Conservation (phyloP, 1,139 yeast genomes). For the Lodderomyces parapsilosis region DNA sequence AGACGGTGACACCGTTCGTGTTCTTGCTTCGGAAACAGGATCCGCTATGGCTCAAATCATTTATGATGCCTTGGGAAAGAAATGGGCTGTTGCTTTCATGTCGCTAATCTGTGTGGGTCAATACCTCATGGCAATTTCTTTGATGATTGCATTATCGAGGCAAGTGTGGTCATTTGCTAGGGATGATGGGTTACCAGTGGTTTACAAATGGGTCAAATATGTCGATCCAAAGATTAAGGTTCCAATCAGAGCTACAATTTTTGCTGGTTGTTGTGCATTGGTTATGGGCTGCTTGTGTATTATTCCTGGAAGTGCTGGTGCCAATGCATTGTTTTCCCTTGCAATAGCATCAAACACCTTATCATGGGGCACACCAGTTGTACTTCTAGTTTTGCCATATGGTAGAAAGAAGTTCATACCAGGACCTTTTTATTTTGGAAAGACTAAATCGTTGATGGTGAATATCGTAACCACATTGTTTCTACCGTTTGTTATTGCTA, state of each 20-base stretch:
- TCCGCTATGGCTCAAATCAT: slow-evolving; percentile 65
- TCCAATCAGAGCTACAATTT: slow-evolving; percentile 61
- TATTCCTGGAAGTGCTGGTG: slow-evolving; percentile 39
- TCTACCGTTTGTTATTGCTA: slow-evolving; percentile 29
- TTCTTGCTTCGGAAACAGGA: slow-evolving; percentile 46
- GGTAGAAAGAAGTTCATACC: slow-evolving; percentile 50
- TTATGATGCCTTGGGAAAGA: slow-evolving; percentile 61
- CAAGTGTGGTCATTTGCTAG: slow-evolving; percentile 41
- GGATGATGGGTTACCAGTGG: slow-evolving; percentile 48
- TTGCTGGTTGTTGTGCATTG: slow-evolving; percentile 49
- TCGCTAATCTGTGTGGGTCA: slow-evolving; percentile 57
- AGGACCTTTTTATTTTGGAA: slow-evolving; percentile 65
- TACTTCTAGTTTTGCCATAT: slow-evolving; percentile 29
- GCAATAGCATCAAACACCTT: slow-evolving; percentile 46
- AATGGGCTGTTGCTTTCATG: slow-evolving; percentile 69
- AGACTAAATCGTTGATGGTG: slow-evolving; percentile 34
- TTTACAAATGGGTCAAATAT: slow-evolving; percentile 43
- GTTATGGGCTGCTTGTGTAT: slow-evolving; percentile 46
- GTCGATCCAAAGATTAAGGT: slow-evolving; percentile 56
- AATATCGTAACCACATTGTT: slow-evolving; percentile 24
- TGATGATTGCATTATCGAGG: slow-evolving; percentile 35
- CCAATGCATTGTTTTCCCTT: slow-evolving; percentile 52
- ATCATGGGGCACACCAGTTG: slow-evolving; percentile 37
- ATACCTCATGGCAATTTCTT: slow-evolving; percentile 58
- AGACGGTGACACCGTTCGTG: slow-evolving; percentile 42